These are phyloP conservation scores for Coffea humblotiana DNA, from an alignment of 305 asterid genomes.

Conservation along the genomic window DNA sequence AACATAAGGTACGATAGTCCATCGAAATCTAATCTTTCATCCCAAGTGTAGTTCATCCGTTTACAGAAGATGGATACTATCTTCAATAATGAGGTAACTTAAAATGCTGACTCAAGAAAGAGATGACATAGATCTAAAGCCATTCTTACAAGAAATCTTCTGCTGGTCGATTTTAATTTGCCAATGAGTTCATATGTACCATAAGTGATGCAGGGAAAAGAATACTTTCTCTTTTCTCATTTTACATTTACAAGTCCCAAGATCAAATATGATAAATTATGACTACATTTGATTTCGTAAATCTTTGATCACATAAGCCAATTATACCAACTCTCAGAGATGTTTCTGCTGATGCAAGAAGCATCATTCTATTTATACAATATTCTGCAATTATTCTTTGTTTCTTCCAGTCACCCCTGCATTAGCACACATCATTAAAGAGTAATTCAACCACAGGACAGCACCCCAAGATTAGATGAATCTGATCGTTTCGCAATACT, in stretches of 20 bases:
- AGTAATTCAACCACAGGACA: not conserved
- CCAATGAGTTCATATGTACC: too few relatives aligned
- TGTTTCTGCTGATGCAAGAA: too few relatives aligned
- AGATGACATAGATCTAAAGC: not conserved
- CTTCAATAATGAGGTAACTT: not conserved
- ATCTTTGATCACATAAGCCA: too few relatives aligned
- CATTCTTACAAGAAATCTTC: not conserved
- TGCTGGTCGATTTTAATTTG: too few relatives aligned
- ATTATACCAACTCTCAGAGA: too few relatives aligned
- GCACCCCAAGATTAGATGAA: not conserved
- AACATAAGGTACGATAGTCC: not conserved
- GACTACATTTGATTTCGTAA: not conserved
- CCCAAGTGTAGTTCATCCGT: too few relatives aligned
- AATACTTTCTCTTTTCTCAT: too few relatives aligned
- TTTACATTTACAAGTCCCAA: not conserved
- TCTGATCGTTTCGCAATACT: not conserved
- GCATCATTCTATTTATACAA: too few relatives aligned
- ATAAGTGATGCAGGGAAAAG: too few relatives aligned
- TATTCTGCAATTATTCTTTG: not conserved
- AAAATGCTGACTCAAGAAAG: not conserved
- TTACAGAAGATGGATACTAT: not conserved
- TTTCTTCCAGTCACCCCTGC: not conserved
- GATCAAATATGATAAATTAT: not conserved
- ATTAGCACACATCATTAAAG: too few relatives aligned
- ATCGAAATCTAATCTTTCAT: not conserved